Conservation (phyloP, 345 rosid species). For the Erodium maritimum region DNA sequence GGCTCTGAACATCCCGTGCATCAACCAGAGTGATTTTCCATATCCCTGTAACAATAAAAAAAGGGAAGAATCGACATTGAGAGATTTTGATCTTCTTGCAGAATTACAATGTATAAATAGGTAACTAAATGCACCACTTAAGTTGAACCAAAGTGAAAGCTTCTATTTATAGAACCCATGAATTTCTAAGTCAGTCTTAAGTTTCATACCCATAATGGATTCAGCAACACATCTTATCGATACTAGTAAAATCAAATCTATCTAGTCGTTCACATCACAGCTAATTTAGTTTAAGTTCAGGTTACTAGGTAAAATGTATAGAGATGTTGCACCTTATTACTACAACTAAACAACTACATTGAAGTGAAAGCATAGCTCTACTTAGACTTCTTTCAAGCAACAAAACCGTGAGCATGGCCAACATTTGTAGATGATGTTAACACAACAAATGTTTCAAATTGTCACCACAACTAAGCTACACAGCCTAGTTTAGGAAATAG, state of each 20-base stretch:
- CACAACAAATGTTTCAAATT: no score
- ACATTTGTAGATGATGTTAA: no score
- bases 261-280: background rate
- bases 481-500: background rate
- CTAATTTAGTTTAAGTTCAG: background rate
- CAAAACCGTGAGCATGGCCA: background rate
- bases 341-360: background rate
- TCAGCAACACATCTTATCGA: background rate
- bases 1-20: conserved; percentile 97
- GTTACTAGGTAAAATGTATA: background rate
- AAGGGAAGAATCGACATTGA: background rate
- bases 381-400: background rate
- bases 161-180: background rate
- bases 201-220: background rate
- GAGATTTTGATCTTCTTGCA: background rate
- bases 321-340: background rate
- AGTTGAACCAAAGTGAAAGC: background rate
- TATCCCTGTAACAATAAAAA: conserved; percentile 35
- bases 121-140: background rate
- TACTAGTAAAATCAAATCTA: background rate
- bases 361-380: no score
- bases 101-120: no score
- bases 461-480: background rate
- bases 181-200: background rate
- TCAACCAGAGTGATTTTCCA: conserved; percentile 75